These are phyloP conservation scores for Phyllostachys edulis DNA, from an alignment of 176 grass and related monocot genomes.

Conservation along the genomic window DNA sequence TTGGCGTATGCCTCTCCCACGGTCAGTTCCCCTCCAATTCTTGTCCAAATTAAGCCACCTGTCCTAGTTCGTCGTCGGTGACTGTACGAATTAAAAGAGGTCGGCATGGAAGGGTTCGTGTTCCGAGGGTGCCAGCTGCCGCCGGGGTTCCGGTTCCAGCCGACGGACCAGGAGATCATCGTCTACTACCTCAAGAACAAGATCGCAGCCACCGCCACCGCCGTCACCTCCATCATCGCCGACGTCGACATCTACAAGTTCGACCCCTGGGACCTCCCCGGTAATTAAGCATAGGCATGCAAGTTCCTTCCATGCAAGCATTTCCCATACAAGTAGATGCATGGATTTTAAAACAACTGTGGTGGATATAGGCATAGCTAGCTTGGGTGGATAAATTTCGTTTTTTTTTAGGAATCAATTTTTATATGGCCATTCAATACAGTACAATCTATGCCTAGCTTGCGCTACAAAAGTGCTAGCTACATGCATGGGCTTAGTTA, in stretches of 20 bases:
- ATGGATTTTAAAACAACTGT: neutral
- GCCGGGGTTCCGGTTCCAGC: slow-evolving; percentile 80
- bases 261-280: slow-evolving; percentile 49
- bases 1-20: no score
- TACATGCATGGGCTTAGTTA: no score
- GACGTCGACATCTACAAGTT: slow-evolving; percentile 60
- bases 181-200: slow-evolving; percentile 45
- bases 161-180: slow-evolving; percentile 76
- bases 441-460: no score
- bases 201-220: neutral
- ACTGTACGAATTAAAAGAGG: neutral
- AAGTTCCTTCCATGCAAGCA: neutral
- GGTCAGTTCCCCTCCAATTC: neutral
- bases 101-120: slow-evolving; percentile 22
- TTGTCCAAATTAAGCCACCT: neutral
- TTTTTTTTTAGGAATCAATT: no score
- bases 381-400: neutral
- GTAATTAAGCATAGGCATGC: neutral
- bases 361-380: neutral
- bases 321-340: neutral
- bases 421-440: neutral
- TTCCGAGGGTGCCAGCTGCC: slow-evolving; percentile 51
- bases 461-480: neutral
- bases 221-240: slow-evolving; percentile 51
- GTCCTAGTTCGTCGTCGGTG: neutral